Evolutionary conservation across 805 yeast genomes (phyloP).

Genomic region (Kluyveromyces dobzhanskii): DNA sequence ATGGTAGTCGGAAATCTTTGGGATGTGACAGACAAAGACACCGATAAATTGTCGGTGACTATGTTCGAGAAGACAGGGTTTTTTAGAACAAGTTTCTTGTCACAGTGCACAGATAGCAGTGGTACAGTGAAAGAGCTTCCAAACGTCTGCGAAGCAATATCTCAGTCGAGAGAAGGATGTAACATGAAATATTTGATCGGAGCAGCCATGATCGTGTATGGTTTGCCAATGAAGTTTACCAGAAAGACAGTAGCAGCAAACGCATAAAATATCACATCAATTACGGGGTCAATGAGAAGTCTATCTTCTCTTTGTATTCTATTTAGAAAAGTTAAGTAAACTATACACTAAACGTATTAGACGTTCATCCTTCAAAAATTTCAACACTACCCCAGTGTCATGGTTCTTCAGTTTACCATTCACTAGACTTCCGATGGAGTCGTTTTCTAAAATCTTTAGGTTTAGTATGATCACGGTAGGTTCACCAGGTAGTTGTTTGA

Average conservation of each 20-base stretch:
- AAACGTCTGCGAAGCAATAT: constrained; percentile 49
- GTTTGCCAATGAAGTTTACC: constrained; percentile 47
- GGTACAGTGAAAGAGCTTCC: constrained; percentile 9
- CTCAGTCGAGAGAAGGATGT: constrained; percentile 57
- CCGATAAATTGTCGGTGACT: constrained; percentile 63
- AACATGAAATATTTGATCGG: constrained; percentile 73
- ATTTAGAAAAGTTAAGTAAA: constrained; percentile 7
- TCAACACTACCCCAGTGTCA: constrained; percentile 8
- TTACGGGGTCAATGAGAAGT: too few species aligned
- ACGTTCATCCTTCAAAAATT: constrained; percentile 6
- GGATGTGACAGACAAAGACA: constrained; percentile 97
- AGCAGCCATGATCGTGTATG: constrained; percentile 87
- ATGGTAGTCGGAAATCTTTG: constrained; percentile 80
- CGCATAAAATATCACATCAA: neutral
- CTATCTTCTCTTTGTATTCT: too few species aligned
- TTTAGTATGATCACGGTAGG: constrained; percentile 6
- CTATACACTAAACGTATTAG: constrained; percentile 10
- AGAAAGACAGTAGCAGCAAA: constrained; percentile 10
- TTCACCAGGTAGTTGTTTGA: neutral
- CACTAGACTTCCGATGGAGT: constrained; percentile 1
- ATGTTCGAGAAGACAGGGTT: constrained; percentile 65
- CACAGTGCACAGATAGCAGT: constrained; percentile 9
- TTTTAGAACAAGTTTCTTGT: constrained; percentile 4
- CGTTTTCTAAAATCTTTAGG: constrained; percentile 2
- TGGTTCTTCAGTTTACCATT: constrained; percentile 4